Evolutionary conservation across 2,329 filamentous ascomycete species (phyloP).

Genomic region (Penicillium concentricum): DNA sequence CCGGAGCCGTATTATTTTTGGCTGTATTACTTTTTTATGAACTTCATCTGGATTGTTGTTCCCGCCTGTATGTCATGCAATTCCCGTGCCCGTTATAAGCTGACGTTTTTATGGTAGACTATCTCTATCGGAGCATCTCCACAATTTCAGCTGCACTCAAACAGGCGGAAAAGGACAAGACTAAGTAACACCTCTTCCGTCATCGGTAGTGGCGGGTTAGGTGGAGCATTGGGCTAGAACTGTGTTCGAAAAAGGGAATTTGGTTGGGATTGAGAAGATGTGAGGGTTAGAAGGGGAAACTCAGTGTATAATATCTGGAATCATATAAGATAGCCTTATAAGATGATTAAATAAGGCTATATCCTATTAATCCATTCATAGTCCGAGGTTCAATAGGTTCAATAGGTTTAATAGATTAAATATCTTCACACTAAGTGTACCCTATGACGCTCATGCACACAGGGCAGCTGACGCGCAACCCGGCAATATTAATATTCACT

Average conservation of each 20-base stretch:
- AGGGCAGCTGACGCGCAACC: constrained; percentile 14
- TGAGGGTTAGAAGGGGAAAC: neutral
- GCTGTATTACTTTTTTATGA: constrained; percentile 66
- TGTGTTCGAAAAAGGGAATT: neutral
- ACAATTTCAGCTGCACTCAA: constrained; percentile 33
- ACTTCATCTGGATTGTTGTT: constrained; percentile 65
- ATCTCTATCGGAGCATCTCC: constrained; percentile 32
- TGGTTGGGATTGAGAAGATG: neutral
- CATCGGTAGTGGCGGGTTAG: constrained; percentile 15
- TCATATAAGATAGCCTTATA: neutral
- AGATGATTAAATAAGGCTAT: neutral
- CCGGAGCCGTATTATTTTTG: constrained; percentile 66
- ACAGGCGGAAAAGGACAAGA: constrained; percentile 25
- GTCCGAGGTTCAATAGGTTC: neutral
- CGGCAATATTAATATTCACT: constrained; percentile 2
- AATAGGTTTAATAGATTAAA: neutral
- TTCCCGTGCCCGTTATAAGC: neutral
- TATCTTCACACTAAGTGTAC: neutral
- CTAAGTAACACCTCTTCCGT: constrained; percentile 27
- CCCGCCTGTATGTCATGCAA: constrained; percentile 50
- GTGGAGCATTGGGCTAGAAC: constrained; percentile 12
- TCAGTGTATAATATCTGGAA: neutral
- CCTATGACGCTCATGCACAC: constrained; percentile 17
- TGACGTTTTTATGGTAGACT: constrained; percentile 25
- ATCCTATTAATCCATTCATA: neutral